Conservation (phyloP, 2,329 filamentous ascomycete genomes). For the Aspergillus tamarii region DNA sequence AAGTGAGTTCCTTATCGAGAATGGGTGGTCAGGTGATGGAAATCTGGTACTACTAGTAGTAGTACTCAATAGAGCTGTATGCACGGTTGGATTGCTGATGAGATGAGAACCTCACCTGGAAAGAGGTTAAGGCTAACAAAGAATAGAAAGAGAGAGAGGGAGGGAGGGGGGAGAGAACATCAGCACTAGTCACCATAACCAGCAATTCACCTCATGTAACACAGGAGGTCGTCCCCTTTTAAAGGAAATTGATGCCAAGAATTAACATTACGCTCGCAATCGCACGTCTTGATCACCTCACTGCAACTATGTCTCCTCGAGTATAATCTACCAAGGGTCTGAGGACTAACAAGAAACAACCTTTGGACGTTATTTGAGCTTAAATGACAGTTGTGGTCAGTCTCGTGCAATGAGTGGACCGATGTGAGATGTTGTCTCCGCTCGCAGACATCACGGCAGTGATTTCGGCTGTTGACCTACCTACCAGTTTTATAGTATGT, state of each 20-base stretch:
- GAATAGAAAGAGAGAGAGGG: background rate
- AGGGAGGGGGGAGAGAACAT: background rate
- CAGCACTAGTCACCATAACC: background rate
- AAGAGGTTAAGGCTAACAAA: background rate
- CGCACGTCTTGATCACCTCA: slow-evolving; percentile 37
- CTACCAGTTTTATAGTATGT: background rate
- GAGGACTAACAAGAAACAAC: slow-evolving; percentile 21
- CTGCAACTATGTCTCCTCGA: slow-evolving; percentile 23
- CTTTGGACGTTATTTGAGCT: slow-evolving; percentile 28
- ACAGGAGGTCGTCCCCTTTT: slow-evolving; percentile 16
- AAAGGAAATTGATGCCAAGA: slow-evolving; percentile 25
- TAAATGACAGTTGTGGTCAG: slow-evolving; percentile 21
- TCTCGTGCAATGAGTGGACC: slow-evolving; percentile 14
- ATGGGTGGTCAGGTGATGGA: background rate
- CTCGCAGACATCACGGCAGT: slow-evolving; percentile 30
- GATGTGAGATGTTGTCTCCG: slow-evolving; percentile 17
- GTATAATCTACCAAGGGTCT: slow-evolving; percentile 14
- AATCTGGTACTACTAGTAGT: too few relatives aligned
- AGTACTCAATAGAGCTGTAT: too few relatives aligned
- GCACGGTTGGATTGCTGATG: background rate
- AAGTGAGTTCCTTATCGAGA: background rate
- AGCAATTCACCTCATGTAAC: background rate
- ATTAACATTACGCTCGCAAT: slow-evolving; percentile 35
- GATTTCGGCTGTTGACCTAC: slow-evolving; percentile 32
- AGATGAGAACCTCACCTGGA: too few relatives aligned